Base-by-base conservation (phyloP, 306 rosid species). In the Vigna unguiculata region DNA sequence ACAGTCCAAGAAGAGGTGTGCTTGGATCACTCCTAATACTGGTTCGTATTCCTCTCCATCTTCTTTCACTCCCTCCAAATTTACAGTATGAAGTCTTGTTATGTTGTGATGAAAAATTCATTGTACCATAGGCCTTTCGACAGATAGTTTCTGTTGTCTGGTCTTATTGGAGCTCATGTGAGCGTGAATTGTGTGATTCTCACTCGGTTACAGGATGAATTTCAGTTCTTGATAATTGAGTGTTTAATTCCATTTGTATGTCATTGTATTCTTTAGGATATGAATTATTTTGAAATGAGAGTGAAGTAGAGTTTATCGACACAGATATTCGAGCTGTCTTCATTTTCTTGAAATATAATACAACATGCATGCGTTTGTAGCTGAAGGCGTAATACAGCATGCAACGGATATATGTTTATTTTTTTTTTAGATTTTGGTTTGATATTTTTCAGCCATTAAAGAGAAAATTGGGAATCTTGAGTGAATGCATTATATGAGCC, bases 1-100 rank as follows among this genome's bases (percentile, higher is more conserved):
- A 14, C 83, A 76, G 41, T 73, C 85, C 5, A 89, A 83, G 86
- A 91, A 85, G 89, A 86, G 90, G 48, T 91, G 96, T 79, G 79
- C 93, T 28, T 91, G 96, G 96, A 86, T 91, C 79, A 91, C 96
- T 17, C 85, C 93, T 40, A 91, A 91, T 76, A 74, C 96, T 9
- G 96, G 96, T 91, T 69, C 2, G 91, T 43, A 12, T 87, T 78
- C 67, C 67, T 16, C 72, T 82, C 2, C n/a, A 9, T 4, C 25
- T 36, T 63, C 58, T 54, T 67, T 81, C 34, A 48, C 69, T 78
- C 51, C 71, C 36, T 21, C 4, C 41, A 24, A 43, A 19, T 16
- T 80, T 11, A 1, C 54, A 40, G 38, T 48, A 4, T 13, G 59
- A 61, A 54, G 59, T 9, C 38, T 43, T 67, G 40, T 38, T 30